Percentiles rank a stretch among this genome's conserved stretches.
Conservation (phyloP, 2,329 filamentous ascomycete genomes). For the Corinectria fuckeliana region DNA sequence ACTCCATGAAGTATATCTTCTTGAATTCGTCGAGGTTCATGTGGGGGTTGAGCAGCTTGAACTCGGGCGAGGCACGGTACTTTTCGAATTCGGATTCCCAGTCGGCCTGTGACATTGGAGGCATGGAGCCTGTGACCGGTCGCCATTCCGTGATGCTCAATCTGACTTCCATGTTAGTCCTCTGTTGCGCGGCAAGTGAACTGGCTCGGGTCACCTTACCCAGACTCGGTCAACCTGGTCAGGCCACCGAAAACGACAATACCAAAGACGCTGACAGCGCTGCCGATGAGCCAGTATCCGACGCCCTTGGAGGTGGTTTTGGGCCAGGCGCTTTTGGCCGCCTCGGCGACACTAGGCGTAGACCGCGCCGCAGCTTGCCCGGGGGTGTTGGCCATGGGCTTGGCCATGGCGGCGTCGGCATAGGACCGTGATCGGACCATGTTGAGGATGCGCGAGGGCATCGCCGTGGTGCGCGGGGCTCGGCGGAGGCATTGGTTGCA, state of each 20-base stretch:
- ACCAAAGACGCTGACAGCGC: slow-evolving; percentile 92
- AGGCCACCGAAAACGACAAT: slow-evolving; percentile 96
- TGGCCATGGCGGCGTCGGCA: slow-evolving; percentile 42
- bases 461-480: slow-evolving; percentile 34
- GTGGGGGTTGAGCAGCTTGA: slow-evolving; percentile 86
- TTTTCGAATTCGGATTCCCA: slow-evolving; percentile 95
- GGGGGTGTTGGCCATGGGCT: slow-evolving; percentile 38
- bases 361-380: slow-evolving; percentile 35
- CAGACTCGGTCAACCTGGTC: slow-evolving; percentile 93
- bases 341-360: slow-evolving; percentile 29
- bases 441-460: slow-evolving; percentile 49
- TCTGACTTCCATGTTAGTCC: slow-evolving; percentile 51
- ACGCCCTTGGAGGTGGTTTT: slow-evolving; percentile 77
- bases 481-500: slow-evolving; percentile 58
- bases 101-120: slow-evolving; percentile 77
- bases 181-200: neutral
- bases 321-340: slow-evolving; percentile 53
- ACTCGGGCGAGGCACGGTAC: slow-evolving; percentile 93
- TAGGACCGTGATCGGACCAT: slow-evolving; percentile 49
- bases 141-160: slow-evolving; percentile 99
- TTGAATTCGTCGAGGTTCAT: slow-evolving; percentile 97
- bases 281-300: slow-evolving; percentile 91
- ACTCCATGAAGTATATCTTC: slow-evolving; percentile 99
- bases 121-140: slow-evolving; percentile 90
- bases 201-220: slow-evolving; percentile 60